These are phyloP conservation scores for Cyberlindnera xishuangbannaensis DNA, from an alignment of 805 yeast species.

Conservation along the genomic window DNA sequence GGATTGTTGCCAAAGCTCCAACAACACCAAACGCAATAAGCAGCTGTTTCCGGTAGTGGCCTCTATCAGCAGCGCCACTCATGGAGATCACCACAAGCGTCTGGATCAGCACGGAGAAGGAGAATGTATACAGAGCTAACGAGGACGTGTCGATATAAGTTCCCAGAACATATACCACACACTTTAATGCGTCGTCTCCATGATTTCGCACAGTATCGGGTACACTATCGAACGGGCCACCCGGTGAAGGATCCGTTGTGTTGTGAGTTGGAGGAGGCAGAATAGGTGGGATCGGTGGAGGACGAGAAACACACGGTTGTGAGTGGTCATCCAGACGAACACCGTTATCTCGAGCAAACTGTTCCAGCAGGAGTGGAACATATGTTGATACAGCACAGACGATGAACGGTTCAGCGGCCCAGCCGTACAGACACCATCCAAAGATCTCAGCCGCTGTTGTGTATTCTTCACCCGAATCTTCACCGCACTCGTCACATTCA, in stretches of 20 bases:
- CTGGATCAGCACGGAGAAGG: conserved; percentile 66
- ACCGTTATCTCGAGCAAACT: conserved; percentile 68
- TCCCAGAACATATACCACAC: conserved; percentile 44
- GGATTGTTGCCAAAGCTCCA: conserved; percentile 52
- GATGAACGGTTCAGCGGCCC: conserved; percentile 78
- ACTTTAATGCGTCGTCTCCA: conserved; percentile 19
- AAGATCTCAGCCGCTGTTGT: conserved; percentile 40
- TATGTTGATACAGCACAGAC: conserved; percentile 77
- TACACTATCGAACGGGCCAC: no score
- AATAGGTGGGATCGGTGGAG: conserved; percentile 24
- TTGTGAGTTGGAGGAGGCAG: conserved; percentile 9
- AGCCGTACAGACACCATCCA: conserved; percentile 67
- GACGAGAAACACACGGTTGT: conserved; percentile 43
- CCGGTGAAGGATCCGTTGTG: no score
- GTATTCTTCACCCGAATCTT: conserved; percentile 16
- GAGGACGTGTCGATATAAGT: conserved; percentile 64
- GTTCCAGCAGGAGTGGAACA: conserved; percentile 66
- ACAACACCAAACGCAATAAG: conserved; percentile 50
- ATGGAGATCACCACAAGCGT: conserved; percentile 64
- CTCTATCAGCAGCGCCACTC: conserved; percentile 68
- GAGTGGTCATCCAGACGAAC: conserved; percentile 54
- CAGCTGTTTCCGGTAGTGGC: conserved; percentile 51
- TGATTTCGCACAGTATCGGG: no score
- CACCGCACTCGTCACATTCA: no score
- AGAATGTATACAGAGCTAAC: conserved; percentile 67